These are phyloP conservation scores for Epichloe sylvatica DNA, from an alignment of 2,329 filamentous ascomycete genomes.

Conservation along the genomic window DNA sequence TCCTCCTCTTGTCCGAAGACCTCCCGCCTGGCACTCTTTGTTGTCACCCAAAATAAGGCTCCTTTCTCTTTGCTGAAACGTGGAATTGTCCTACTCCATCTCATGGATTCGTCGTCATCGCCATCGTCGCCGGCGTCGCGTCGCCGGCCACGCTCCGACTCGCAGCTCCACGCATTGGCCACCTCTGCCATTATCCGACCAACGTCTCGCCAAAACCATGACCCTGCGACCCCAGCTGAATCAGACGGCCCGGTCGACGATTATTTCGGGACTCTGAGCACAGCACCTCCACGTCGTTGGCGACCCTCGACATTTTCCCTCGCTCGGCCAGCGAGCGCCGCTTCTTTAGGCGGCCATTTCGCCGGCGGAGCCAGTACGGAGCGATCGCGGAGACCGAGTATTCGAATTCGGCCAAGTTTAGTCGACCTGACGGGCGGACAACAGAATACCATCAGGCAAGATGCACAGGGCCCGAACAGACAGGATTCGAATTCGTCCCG, in stretches of 20 bases:
- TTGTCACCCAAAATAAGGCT: neutral
- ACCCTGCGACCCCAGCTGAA: neutral
- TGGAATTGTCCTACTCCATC: neutral
- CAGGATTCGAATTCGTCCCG: neutral
- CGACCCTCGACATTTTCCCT: slow-evolving; percentile 3
- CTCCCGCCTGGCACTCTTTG: too few relatives aligned
- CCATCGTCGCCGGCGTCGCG: neutral
- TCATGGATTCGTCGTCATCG: slow-evolving; percentile 4
- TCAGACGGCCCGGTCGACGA: slow-evolving; percentile 1
- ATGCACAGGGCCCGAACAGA: neutral
- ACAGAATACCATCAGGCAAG: neutral
- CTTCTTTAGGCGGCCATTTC: neutral
- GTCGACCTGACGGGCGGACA: neutral
- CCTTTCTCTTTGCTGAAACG: neutral
- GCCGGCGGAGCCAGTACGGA: neutral
- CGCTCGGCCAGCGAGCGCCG: slow-evolving; percentile 1
- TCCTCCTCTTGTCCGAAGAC: too few relatives aligned
- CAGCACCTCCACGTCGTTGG: slow-evolving; percentile 2
- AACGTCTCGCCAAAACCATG: neutral
- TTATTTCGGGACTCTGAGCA: slow-evolving; percentile 1
- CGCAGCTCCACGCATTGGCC: neutral
- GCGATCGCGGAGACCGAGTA: slow-evolving; percentile 10
- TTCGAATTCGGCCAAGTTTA: slow-evolving; percentile 11
- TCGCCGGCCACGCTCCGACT: slow-evolving; percentile 2
- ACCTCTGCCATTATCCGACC: neutral